Evolutionary conservation across 139 green algal genomes (phyloP), one percentile per base, ranked within the genome.

Genomic region (Chlorella sp.): DNA sequence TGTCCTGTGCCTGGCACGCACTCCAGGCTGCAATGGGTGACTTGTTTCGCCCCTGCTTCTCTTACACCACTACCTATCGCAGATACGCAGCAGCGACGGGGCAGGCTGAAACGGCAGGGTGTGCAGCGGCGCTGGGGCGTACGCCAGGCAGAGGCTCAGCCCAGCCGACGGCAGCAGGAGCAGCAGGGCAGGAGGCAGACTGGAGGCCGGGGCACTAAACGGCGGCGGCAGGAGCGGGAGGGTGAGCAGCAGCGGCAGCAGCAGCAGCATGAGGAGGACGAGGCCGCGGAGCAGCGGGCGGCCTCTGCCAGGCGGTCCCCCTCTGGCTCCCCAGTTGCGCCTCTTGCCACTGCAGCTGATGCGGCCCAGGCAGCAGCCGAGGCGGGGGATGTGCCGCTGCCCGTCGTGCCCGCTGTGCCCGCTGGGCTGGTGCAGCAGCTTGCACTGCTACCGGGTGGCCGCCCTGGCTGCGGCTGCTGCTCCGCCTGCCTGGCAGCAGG

Each of bases 61-160:
- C 36, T 56, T 21, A 38, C 32, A 30, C 3, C 26, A 5, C 47
- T 65, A 20, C 32, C 17, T 69, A 32, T 34, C 74, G 60, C 76
- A 82, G 76, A 73, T n/a, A 3, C 76, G 2, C 23, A 73, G 25
- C 36, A 62, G 25, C 9, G 25, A 15, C 76, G 64, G 7, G 76
- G 76, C 25, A 68, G 60, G 36, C 60, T 82, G 76, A 82, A 82
- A 36, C 23, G 76, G 57, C 76, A 60, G 36, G 60, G 60, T 38
- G 76, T 82, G 76, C 76, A 82, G 60, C 60, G 76, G 25, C 76
- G 60, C 23, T 82, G 76, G 76, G 76, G 76, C 36, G 34, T 82
- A 60, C 38, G 74, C 28, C 51, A 38, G 65, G 32, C 26, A 47
- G 30, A 25, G 34, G 51, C 51, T 20, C 36, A 57, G 34, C 36